Evolutionary conservation across 1,139 yeast species (phyloP).

Genomic region (Candida frijolesensis): DNA sequence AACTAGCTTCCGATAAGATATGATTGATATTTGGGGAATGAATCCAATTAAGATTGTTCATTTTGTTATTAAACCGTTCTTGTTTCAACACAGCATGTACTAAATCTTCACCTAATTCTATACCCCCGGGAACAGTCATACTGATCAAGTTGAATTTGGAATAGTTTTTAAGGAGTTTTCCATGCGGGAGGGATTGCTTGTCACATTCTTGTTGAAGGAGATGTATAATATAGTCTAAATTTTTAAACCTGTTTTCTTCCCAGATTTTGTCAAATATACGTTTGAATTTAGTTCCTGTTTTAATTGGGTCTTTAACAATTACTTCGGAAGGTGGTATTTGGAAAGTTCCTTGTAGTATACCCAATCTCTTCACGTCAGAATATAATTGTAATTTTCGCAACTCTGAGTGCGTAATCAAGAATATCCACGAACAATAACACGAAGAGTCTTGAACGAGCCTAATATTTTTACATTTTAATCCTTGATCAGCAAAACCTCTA

Average conservation of each 20-base stretch:
- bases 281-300: background rate
- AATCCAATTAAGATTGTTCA: constrained; percentile 33
- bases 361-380: constrained; percentile 19
- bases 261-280: background rate
- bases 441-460: background rate
- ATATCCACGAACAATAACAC: constrained; percentile 9
- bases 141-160: constrained; percentile 22
- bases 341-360: constrained; percentile 18
- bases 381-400: constrained; percentile 24
- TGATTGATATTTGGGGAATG: constrained; percentile 22
- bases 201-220: constrained; percentile 1
- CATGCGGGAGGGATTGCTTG: background rate
- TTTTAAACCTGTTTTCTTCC: background rate
- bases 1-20: constrained; percentile 22
- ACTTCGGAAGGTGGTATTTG: constrained; percentile 5
- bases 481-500: constrained; percentile 26
- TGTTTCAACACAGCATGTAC: constrained; percentile 35
- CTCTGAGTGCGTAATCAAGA: constrained; percentile 19
- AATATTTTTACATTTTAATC: constrained; percentile 13
- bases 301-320: background rate
- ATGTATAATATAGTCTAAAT: background rate
- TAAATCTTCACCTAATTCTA: constrained; percentile 28
- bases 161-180: constrained; percentile 17
- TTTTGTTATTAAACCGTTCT: constrained; percentile 30
- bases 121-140: constrained; percentile 19